Evolutionary conservation across 345 rosid species (phyloP).

Genomic region (Turnera subulata): DNA sequence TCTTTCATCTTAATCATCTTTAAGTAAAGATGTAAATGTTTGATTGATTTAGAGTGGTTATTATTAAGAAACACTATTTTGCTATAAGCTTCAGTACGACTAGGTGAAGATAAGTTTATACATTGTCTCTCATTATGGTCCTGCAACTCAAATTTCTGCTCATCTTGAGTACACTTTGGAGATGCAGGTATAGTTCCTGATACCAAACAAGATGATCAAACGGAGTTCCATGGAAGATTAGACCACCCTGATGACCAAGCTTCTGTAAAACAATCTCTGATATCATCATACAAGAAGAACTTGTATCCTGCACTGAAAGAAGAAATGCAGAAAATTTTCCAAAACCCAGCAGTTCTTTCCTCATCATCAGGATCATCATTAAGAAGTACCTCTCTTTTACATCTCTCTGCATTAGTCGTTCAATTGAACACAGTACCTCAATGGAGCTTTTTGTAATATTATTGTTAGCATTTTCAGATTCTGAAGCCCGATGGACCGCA

Average conservation of each 20-base stretch:
- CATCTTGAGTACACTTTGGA: not conserved
- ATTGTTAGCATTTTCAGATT: slow-evolving; percentile 19
- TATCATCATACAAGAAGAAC: slow-evolving; percentile 53
- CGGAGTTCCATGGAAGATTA: slow-evolving; percentile 40
- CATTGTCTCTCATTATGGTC: no score
- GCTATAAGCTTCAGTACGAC: no score
- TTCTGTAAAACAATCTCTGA: slow-evolving; percentile 52
- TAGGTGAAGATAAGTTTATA: no score
- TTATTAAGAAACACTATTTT: no score
- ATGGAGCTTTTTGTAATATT: slow-evolving; percentile 9
- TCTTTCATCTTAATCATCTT: no score
- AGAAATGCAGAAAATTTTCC: slow-evolving; percentile 40
- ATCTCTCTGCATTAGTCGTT: no score
- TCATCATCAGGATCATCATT: slow-evolving; percentile 22
- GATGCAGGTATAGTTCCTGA: slow-evolving; percentile 63
- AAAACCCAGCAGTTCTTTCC: slow-evolving; percentile 18
- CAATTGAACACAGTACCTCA: no score
- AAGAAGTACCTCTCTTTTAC: slow-evolving; percentile 22
- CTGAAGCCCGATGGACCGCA: slow-evolving; percentile 62
- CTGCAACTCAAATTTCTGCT: no score
- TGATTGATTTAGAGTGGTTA: no score
- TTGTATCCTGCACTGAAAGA: slow-evolving; percentile 52
- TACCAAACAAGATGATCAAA: slow-evolving; percentile 48
- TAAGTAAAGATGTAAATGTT: no score
- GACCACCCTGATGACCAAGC: slow-evolving; percentile 61